A percentile compares a stretch with the other conserved stretches of the same genome.
phyloP scores from a whole-genome alignment of 2,329 filamentous ascomycete species.

The Xylariales sp. region DNA sequence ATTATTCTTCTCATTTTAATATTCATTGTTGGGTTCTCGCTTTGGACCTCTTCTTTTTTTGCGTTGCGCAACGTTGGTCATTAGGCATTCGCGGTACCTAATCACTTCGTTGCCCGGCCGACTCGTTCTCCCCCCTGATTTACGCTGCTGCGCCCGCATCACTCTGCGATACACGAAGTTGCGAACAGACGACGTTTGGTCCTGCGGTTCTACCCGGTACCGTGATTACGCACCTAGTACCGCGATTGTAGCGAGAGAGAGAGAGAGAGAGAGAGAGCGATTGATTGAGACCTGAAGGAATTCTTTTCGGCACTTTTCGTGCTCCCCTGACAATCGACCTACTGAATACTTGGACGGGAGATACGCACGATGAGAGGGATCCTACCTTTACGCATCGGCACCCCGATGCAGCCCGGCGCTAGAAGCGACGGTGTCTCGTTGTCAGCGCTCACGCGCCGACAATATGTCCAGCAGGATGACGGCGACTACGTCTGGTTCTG shows the following conservation, averaged over 20 bases:
- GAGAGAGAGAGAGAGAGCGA: no score
- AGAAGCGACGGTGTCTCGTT: neutral
- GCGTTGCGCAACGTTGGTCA: neutral
- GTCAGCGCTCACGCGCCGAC: constrained; percentile 35
- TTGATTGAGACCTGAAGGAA: neutral
- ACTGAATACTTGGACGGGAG: neutral
- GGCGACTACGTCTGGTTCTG: constrained; percentile 46
- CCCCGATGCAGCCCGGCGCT: constrained; percentile 24
- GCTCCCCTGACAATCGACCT: neutral
- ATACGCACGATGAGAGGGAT: constrained; percentile 14
- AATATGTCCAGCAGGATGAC: constrained; percentile 40
- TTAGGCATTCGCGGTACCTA: no score
- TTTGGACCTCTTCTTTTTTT: neutral
- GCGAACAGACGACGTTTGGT: neutral
- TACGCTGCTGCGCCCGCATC: no score
- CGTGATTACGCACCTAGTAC: neutral
- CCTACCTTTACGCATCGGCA: constrained; percentile 23
- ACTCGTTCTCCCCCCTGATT: constrained; percentile 12
- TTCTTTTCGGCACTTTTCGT: neutral
- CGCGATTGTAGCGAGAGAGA: neutral
- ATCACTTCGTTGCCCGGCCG: constrained; percentile 31
- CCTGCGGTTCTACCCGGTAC: neutral
- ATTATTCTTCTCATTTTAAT: no score
- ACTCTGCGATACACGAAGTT: neutral
- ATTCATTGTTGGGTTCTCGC: no score